Evolutionary conservation across 208 protist species (phyloP).

Genomic region (Crithidia expoeki): DNA sequence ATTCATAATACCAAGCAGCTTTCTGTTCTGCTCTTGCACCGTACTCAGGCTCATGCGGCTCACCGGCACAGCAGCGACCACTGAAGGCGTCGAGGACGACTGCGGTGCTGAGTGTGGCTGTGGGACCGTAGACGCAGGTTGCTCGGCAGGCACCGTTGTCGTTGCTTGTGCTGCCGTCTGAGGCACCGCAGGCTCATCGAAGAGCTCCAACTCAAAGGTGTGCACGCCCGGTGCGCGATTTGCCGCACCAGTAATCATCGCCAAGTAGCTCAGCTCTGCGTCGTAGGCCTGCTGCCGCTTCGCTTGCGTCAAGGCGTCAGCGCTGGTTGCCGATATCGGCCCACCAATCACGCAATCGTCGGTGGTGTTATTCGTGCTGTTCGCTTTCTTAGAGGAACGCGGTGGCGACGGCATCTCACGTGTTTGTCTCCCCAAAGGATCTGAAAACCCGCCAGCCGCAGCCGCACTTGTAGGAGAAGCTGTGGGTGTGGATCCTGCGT

Average conservation of each 20-base stretch:
- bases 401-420: conserved; percentile 27
- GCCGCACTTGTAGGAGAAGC: neutral
- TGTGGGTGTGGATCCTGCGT: conserved; percentile 12
- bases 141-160: neutral
- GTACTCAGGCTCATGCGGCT: conserved; percentile 42
- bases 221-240: conserved; percentile 15
- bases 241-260: conserved; percentile 42
- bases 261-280: conserved; percentile 63
- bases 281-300: conserved; percentile 43
- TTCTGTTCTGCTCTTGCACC: conserved; percentile 54
- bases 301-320: neutral
- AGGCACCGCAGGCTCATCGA: conserved; percentile 27
- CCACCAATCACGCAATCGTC: neutral
- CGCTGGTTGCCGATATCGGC: neutral
- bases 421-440: conserved; percentile 40
- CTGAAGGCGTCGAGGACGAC: neutral
- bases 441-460: neutral
- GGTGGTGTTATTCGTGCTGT: neutral
- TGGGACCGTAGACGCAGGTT: neutral
- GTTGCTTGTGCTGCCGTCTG: too few relatives aligned
- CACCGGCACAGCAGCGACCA: conserved; percentile 20
- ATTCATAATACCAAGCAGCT: conserved; percentile 58
- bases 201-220: conserved; percentile 53
- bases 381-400: neutral
- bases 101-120: neutral